Base-by-base conservation (phyloP, 2,329 filamentous ascomycete genomes). In the Ceratocystis cubensis region DNA sequence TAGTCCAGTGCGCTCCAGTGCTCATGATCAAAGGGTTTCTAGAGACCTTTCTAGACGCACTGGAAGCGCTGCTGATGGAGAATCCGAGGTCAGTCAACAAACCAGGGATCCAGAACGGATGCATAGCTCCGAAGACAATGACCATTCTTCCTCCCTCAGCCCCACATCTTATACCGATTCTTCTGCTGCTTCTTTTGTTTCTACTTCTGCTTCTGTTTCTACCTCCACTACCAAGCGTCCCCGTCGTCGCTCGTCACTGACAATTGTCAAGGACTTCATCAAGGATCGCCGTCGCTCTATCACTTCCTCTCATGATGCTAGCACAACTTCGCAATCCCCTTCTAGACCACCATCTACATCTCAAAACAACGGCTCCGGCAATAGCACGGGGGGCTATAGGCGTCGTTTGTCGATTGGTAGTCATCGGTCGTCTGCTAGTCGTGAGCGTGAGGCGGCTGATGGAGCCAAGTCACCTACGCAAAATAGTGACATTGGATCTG, bases 401-500 rank as follows among this genome's bases (percentile, higher is more conserved):
- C 84, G 74, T 71, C 89, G 78, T 74, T 80, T 78, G 77, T 94
- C 80, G 77, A 89, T 81, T 76, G 88, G 78, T 76, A 89, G 78
- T 73, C 80, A 76, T 62, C 79, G 74, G 70, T 84, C 83, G 3
- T 82, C 81, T 1, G 73, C 80, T 28, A 80, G 76, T 69, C 77
- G 77, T 53, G 81, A 81, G 15, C 70, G 70, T 57, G 66, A 67
- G 25, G 72, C 75, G 20, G 78, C 76, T 1, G 80, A 82, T 62
- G 72, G 74, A n/a, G 77, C 75, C n/a, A 61, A 62, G 45, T 65
- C 53, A 15, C 66, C 56, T 2, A 65, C 66, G 0, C 61, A 63
- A 20, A n/a, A 37, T 15, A 50, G 41, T 10, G 56, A 62, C 17
- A 59, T 44, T 6, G 75, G 74, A 46, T 80, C 78, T 0, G 78